These are phyloP conservation scores for Hypomyces rosellus DNA, from an alignment of 2,329 filamentous ascomycete species.

Conservation along the genomic window DNA sequence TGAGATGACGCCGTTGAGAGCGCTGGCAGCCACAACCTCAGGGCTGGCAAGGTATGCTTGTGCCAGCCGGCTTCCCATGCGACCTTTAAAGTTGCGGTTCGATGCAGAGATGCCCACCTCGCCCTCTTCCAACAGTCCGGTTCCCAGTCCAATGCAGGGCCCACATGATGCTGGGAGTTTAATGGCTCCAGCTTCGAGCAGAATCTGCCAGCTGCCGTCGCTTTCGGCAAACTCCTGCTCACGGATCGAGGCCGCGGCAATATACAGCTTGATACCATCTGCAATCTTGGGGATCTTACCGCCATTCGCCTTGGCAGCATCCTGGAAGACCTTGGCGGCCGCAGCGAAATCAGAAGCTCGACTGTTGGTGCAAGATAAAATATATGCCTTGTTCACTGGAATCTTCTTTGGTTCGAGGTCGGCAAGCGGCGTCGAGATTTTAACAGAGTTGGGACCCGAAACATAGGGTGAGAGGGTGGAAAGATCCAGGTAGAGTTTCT, in stretches of 20 bases:
- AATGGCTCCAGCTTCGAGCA: conserved; percentile 73
- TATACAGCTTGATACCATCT: conserved; percentile 73
- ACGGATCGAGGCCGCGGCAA: conserved; percentile 71
- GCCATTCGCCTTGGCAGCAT: conserved; percentile 57
- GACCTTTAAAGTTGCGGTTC: conserved; percentile 87
- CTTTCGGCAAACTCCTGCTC: conserved; percentile 67
- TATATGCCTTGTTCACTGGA: conserved; percentile 14
- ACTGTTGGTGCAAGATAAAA: conserved; percentile 87
- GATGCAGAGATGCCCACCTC: conserved; percentile 79
- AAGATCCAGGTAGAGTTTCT: conserved; percentile 74
- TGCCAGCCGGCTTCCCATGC: conserved; percentile 63
- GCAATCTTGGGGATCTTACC: conserved; percentile 65
- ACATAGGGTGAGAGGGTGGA: conserved; percentile 80
- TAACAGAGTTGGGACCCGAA: conserved; percentile 85
- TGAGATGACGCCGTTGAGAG: conserved; percentile 63
- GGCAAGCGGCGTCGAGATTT: neutral
- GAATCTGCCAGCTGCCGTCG: conserved; percentile 75
- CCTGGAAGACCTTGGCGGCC: conserved; percentile 77
- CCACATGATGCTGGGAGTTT: conserved; percentile 69
- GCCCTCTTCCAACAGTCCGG: conserved; percentile 72
- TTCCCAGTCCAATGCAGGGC: conserved; percentile 77
- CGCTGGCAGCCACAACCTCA: conserved; percentile 87
- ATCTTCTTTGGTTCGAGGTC: conserved; percentile 1
- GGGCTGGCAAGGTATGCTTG: conserved; percentile 84
- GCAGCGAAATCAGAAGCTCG: conserved; percentile 71